Base-by-base conservation (phyloP, 306 rosid genomes). In the Pterocarpus santalinus region DNA sequence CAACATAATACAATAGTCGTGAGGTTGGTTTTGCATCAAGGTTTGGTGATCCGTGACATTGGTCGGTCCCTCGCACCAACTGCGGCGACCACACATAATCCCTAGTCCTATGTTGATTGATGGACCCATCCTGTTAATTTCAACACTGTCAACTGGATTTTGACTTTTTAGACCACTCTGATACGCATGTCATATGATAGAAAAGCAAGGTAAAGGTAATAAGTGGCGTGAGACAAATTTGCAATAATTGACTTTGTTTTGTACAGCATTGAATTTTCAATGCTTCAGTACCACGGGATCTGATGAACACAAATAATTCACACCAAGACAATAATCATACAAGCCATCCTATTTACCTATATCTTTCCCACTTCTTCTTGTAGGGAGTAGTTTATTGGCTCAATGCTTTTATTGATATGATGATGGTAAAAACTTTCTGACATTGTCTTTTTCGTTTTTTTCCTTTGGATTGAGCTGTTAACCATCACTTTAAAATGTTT, bases 1-100 rank as follows among this genome's bases (percentile, higher is more conserved):
- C 14, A 38, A 3, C 52, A 60, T 11, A 10, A 10, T 16, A 0
- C 2, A 4, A 44, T 46, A 69, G 69, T 44, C 51, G 0, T 49
- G 56, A 38, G 72, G 64, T 83, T 82, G 77, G 84, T 78, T 33
- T 10, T 56, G 38, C 78, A 63, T 84, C 65, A 65, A 65, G 4
- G 86, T 82, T 89, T 65, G 92, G 81, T 89, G 72, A 89, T 77
- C 89, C 43, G 80, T 80, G 80, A 68, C 33, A 10, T 63, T 75
- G 81, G 88, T 85, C 43, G 78, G 89, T 71, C 83, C 79, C 73
- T 55, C 72, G 39, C 41, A 52, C 34, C 44, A 53, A 55, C 56
- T 56, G 36, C 43, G 41, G 8, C 4, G 53, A 84, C 78, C 15
- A n/a, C 51, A 80, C 72, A 62, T 62, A 61, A 72, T 69, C 41